These are phyloP conservation scores for Xylaria palmicola DNA, from an alignment of 495 filamentous ascomycete genomes.

Conservation along the genomic window DNA sequence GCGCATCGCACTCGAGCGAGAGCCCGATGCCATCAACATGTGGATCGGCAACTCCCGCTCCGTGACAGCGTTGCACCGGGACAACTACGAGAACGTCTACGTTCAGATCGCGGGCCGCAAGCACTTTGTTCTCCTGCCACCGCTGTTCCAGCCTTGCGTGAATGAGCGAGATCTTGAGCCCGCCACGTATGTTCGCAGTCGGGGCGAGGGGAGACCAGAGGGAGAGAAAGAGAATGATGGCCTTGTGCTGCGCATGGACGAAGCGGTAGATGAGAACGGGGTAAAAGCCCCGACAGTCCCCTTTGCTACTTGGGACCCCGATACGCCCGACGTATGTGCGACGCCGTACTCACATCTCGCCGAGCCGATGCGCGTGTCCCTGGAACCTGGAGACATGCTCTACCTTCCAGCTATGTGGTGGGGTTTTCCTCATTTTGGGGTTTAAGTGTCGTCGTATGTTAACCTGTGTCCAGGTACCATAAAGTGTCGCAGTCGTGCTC, in stretches of 20 bases:
- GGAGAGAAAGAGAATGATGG: constrained; percentile 21
- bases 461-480: constrained; percentile 42
- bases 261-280: constrained; percentile 25
- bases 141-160: constrained; percentile 60
- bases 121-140: constrained; percentile 68
- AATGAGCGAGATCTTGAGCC: constrained; percentile 53
- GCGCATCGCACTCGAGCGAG: constrained; percentile 57
- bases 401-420: constrained; percentile 76
- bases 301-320: constrained; percentile 71
- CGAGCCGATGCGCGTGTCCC: constrained; percentile 56
- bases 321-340: constrained; percentile 43
- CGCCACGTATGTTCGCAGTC: constrained; percentile 49
- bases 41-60: constrained; percentile 72
- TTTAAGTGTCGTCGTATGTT: not conserved
- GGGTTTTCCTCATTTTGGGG: constrained; percentile 20
- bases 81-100: constrained; percentile 82
- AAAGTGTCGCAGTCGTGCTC: constrained; percentile 68
- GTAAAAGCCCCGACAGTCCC: constrained; percentile 42
- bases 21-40: constrained; percentile 72
- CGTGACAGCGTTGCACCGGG: constrained; percentile 68
- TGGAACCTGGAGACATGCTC: constrained; percentile 74
- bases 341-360: constrained; percentile 57
- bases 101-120: constrained; percentile 68
- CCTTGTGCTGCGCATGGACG: constrained; percentile 34
- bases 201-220: constrained; percentile 24